phyloP scores from a whole-genome alignment of 306 rosid genomes.

The Phaseolus lunatus region DNA sequence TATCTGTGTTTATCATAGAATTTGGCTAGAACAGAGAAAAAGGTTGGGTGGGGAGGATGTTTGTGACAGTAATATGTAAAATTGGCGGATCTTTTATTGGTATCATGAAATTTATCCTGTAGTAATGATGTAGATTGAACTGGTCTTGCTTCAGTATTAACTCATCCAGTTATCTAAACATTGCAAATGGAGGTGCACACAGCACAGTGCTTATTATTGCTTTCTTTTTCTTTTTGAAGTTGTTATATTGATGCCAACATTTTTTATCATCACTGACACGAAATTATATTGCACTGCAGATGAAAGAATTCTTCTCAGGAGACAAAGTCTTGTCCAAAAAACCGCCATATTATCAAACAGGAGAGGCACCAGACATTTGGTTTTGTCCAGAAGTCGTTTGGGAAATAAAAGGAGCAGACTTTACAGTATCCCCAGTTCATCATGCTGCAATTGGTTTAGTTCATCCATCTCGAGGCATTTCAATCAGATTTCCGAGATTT shows the following conservation, averaged over 20 bases:
- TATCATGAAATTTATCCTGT: constrained; percentile 16
- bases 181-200: neutral
- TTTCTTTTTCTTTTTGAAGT: constrained; percentile 2
- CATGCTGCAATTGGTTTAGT: constrained; percentile 83
- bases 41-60: too few relatives aligned
- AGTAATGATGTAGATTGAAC: neutral
- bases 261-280: constrained; percentile 28
- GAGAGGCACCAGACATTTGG: constrained; percentile 82
- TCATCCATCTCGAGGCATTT: constrained; percentile 90
- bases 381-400: constrained; percentile 75
- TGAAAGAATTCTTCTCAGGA: constrained; percentile 76
- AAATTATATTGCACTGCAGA: constrained; percentile 60
- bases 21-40: too few relatives aligned
- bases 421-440: constrained; percentile 89
- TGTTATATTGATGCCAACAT: constrained; percentile 23
- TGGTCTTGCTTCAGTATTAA: neutral
- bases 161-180: neutral
- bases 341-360: constrained; percentile 84
- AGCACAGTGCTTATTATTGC: neutral
- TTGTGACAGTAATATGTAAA: too few relatives aligned
- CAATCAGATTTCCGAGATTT: constrained; percentile 87
- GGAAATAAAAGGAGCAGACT: constrained; percentile 93
- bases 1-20: too few relatives aligned
- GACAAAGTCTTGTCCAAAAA: constrained; percentile 70
- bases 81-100: too few relatives aligned